Conservation (phyloP, 495 filamentous ascomycete genomes). For the Jackrogersella minutella region DNA sequence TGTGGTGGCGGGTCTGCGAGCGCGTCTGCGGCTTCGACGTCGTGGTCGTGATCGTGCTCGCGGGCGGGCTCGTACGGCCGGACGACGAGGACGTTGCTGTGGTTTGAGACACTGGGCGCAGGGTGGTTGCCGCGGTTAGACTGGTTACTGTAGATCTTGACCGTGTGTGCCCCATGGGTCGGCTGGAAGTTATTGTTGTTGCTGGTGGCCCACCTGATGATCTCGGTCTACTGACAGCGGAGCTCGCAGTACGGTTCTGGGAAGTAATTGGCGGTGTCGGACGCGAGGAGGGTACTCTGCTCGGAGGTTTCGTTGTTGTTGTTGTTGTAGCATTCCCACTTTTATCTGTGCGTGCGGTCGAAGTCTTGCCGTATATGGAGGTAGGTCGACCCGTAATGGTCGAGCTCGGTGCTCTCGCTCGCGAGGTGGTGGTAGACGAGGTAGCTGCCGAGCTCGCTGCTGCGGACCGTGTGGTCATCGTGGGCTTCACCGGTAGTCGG, state of each 20-base stretch:
- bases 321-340: constrained; percentile 16
- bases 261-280: constrained; percentile 36
- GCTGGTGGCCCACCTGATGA: constrained; percentile 37
- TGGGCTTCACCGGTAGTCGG: constrained; percentile 55
- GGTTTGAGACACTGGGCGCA: constrained; percentile 51
- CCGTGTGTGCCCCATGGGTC: constrained; percentile 40
- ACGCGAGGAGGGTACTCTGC: constrained; percentile 34
- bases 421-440: constrained; percentile 38
- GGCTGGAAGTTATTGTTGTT: constrained; percentile 5
- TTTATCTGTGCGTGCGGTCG: constrained; percentile 22
- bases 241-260: constrained; percentile 35
- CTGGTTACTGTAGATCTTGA: constrained; percentile 54
- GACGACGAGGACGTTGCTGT: constrained; percentile 17
- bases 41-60: constrained; percentile 29
- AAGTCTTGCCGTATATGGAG: constrained; percentile 21
- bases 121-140: constrained; percentile 52
- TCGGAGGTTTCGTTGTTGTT: constrained; percentile 35
- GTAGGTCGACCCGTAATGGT: constrained; percentile 23
- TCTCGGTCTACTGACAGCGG: constrained; percentile 24
- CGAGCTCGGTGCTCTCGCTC: constrained; percentile 22
- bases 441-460: constrained; percentile 34
- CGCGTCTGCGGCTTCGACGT: constrained; percentile 29
- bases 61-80: constrained; percentile 36
- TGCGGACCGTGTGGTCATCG: constrained; percentile 40
- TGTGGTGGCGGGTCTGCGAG: constrained; percentile 29